Base-by-base conservation (phyloP, 1,284 basidiomycete species). In the Ustilago cynodontis region DNA sequence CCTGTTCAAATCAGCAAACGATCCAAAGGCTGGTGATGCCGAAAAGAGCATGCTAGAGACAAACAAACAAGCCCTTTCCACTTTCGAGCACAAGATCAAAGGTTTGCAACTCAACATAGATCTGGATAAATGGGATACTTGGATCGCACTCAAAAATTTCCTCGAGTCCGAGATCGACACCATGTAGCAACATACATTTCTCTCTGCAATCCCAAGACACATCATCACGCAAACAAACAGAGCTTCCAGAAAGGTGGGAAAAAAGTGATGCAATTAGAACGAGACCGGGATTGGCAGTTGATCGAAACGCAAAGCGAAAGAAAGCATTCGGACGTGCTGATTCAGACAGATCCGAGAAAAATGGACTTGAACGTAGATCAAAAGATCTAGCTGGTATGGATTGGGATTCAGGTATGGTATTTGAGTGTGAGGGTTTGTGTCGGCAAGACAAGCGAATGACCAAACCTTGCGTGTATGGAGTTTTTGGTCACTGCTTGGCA, bases 401-500 rank as follows among this genome's bases (percentile, higher is more conserved):
- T 37, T 37, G 35, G 3, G 49, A 52, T 22, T 24, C 9, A 28
- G 5, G 10, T 26, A 16, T 50, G 43, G 31, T 22, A 31, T 43
- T 39, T 20, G 16, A 43, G 47, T 20, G 41, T 10, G 29, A 63
- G 20, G 31, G 10, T 47, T 52, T 22, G 9, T 33, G 6, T 33
- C 26, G 52, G 14, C 16, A 13, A 39, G 29, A 28, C 39, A 56
- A 29, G 28, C n/a, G 28, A n/a, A 22, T n/a, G 29, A 26, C 14
- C 24, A 29, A 52, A 55, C 54, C n/a, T 59, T 65, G 37, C 63
- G 63, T 65, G 63, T 65, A 59, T 65, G 54, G 39, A 54, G 62
- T 52, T 14, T 18, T 14, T 18, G 10, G 3, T 18, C n/a, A 35
- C 10, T 11, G 29, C 28, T 8, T 26, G n/a, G 22, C 37, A 26